Percentiles rank a stretch among this genome's conserved stretches.
These are phyloP conservation scores for Oryza officinalis DNA, from an alignment of 176 grass and related monocot species.

Conservation along the genomic window DNA sequence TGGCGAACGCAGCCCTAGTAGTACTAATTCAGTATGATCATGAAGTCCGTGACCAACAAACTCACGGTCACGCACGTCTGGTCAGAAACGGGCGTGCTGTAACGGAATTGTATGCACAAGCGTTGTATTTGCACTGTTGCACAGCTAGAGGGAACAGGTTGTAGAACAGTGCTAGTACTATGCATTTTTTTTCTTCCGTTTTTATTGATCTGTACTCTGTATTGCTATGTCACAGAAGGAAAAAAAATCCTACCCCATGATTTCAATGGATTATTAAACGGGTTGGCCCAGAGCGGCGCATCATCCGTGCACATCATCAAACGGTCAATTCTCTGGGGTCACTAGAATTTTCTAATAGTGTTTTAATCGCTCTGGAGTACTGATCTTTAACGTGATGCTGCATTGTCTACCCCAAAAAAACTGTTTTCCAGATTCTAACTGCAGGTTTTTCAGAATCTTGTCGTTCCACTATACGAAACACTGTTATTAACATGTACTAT, in stretches of 20 bases:
- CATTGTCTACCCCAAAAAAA: not conserved
- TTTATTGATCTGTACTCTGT: not conserved
- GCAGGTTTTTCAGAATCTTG: not conserved
- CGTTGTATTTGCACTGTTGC: not conserved
- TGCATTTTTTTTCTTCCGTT: not conserved
- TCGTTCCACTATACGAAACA: not conserved
- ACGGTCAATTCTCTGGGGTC: not conserved
- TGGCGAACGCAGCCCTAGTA: too few species aligned
- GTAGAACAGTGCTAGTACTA: not conserved
- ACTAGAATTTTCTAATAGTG: not conserved
- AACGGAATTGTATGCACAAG: not conserved
- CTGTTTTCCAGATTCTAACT: not conserved
- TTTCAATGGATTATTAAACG: not conserved
- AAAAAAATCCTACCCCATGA: not conserved
- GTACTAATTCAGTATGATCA: too few species aligned
- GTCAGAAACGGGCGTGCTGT: not conserved
- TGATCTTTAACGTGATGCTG: not conserved
- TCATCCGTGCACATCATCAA: not conserved
- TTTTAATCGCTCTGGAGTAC: not conserved
- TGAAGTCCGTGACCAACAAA: too few species aligned
- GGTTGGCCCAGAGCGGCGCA: not conserved
- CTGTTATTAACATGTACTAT: too few species aligned
- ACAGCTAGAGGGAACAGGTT: not conserved
- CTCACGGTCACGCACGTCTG: not conserved
- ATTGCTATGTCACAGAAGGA: not conserved